Base-by-base conservation (phyloP, 1,139 yeast species). In the Groenewaldozyma auringiensis region DNA sequence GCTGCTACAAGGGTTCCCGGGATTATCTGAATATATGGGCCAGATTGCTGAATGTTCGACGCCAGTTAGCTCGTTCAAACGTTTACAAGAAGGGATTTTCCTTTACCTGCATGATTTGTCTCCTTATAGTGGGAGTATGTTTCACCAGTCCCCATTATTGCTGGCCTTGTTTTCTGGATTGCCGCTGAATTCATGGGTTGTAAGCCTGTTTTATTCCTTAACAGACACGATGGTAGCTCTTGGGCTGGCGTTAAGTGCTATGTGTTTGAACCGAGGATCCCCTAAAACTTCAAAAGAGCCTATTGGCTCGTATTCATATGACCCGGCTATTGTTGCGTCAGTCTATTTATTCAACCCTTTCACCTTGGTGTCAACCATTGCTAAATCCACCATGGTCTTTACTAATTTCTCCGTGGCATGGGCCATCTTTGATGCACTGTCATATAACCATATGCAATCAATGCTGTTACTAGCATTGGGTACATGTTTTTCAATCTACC, bases 321-420 rank as follows among this genome's bases (percentile, higher is more conserved):
- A 49, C 17, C 60, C 64, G 4, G 45, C 50, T 37, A 47, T 60
- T 20, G 60, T 71, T 22, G 65, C 74, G 0, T 66, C 81, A 16
- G 72, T 83, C 49, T 89, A 83, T 61, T 71, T 84, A 42, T 75
- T 87, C 62, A 92, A 88, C 60, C 99, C 99, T 2, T 70, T 89
- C 58, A 67, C 80, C 11, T 64, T 89, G 1, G 63, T 87, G 47
- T 74, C 89, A 11, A 75, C 81, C 42, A 69, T 84, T 43, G 75
- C 94, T 6, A 80, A 80, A 55, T 83, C 95, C 0, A 79, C 95
- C 0, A 67, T 74, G 25, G 57, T 75, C 1, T 74, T 89, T 58
- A 69, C 82, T 3, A 78, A 84, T 59, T 66, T 81, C 17, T 69
- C 79, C 41, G 59, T 86, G 0, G 62, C 78, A 1, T 71, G 73